Conservation (phyloP, 192 early-diverging fungal genomes). For the Phycomyces blakesleeanus region DNA sequence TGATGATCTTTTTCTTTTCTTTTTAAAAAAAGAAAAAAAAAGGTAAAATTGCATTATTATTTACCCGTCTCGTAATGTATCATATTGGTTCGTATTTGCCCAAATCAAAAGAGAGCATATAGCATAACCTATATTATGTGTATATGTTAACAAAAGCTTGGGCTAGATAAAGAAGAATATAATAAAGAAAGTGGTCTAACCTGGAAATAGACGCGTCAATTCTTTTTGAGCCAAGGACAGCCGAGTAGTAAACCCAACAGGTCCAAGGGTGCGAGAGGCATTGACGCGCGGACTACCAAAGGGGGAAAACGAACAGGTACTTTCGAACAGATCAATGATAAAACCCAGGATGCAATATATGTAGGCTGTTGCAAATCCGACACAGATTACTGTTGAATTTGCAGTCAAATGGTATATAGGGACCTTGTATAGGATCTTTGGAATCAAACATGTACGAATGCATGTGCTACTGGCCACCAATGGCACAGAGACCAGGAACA, state of each 20-base stretch:
- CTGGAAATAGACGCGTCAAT: too few relatives aligned
- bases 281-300: background rate
- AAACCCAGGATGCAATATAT: background rate
- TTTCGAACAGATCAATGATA: background rate
- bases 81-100: background rate
- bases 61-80: background rate
- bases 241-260: background rate
- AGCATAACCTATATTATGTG: background rate
- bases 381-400: background rate
- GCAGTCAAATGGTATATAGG: background rate
- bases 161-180: too few relatives aligned
- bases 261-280: background rate
- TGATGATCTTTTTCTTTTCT: too few relatives aligned
- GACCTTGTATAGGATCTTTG: background rate
- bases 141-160: too few relatives aligned
- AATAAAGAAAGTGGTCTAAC: too few relatives aligned
- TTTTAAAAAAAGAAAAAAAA: too few relatives aligned
- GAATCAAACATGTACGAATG: background rate
- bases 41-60: too few relatives aligned
- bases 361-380: background rate
- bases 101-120: background rate
- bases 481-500: background rate
- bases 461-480: background rate
- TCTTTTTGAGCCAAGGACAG: too few relatives aligned
- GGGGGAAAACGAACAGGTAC: background rate